Evolutionary conservation across 176 grass and related monocot genomes (phyloP), one percentile per base, ranked within the genome.

Genomic region (Carex kokanica): DNA sequence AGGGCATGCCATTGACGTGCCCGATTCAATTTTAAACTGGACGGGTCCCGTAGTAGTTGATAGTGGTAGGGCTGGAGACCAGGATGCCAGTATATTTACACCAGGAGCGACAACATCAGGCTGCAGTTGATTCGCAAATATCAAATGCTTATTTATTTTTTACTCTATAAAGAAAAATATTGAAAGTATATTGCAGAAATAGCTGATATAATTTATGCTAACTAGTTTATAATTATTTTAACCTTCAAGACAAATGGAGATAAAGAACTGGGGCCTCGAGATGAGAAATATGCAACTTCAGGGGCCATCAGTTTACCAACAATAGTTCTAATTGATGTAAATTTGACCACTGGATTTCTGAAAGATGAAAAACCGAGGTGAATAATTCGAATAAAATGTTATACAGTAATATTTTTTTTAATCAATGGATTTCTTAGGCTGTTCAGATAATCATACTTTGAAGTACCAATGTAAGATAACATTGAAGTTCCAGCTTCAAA

Each of bases 31-130:
- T 69, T 91, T 95, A 79, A 98, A 95, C 16, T 90, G 78, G 31
- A 93, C 89, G 18, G 93, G 70, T 70, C 88, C 84, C 15, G 85
- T 85, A 62, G 74, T 65, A 3, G 82, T 83, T 15, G 93, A 97
- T 85, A 93, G 69, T 52, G 88, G 32, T 0, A 87, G 85, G 32
- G 89, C 91, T 53, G 96, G 96, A 67, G 96, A 91, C 96, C 96
- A 98, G 67, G 96, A 90, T 0, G 93, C 91, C 78, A 98, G 86
- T 64, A 98, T 98, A 87, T 98, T 98, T 83, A 98, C 96, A 90
- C 96, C 96, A 34, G 96, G 96, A 31, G 93, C 96, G 10, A 90
- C 66, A 10, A 99, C 86, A 55, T 99, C 96, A 40, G 96, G 93
- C 96, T 99, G 89, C 75, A 92, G n/a, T 38, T 27, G 6, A 79